A percentile compares a stretch with the other conserved stretches of the same genome.
These are phyloP conservation scores for Coffea eugenioides DNA, from an alignment of 257 asterid genomes.

Conservation along the genomic window DNA sequence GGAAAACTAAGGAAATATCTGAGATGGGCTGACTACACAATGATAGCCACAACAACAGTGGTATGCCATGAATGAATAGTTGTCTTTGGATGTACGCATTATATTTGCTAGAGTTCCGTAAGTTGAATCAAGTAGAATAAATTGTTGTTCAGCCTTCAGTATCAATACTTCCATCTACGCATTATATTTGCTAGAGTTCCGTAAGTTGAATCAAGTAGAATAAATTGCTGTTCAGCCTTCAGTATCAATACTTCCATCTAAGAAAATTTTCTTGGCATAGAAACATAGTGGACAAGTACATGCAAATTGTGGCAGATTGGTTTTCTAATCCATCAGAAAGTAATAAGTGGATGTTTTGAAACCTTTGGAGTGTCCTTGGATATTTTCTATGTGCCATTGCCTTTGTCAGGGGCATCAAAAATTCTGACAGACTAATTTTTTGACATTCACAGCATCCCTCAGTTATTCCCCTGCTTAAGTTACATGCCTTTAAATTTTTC, in stretches of 20 bases:
- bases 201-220: neutral
- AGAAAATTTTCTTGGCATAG: neutral
- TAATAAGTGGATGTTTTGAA: neutral
- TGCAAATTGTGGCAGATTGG: neutral
- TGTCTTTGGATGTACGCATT: neutral
- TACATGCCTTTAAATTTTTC: neutral
- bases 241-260: neutral
- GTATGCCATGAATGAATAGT: slow-evolving; percentile 28
- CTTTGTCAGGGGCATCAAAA: neutral
- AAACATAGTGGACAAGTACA: neutral
- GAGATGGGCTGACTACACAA: slow-evolving; percentile 98
- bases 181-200: neutral
- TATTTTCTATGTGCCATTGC: neutral
- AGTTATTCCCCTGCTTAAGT: neutral
- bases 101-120: neutral
- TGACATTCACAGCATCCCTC: neutral
- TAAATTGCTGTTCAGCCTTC: slow-evolving; percentile 1
- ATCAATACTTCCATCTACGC: neutral
- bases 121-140: neutral
- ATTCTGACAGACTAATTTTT: too few species aligned
- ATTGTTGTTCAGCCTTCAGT: neutral
- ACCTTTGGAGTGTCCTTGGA: neutral
- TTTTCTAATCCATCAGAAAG: neutral
- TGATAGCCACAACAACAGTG: slow-evolving; percentile 96
- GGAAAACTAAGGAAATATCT: slow-evolving; percentile 75